Evolutionary conservation across 2,329 filamentous ascomycete genomes (phyloP), one percentile per base, ranked within the genome.

Genomic region (Fusarium sp.): DNA sequence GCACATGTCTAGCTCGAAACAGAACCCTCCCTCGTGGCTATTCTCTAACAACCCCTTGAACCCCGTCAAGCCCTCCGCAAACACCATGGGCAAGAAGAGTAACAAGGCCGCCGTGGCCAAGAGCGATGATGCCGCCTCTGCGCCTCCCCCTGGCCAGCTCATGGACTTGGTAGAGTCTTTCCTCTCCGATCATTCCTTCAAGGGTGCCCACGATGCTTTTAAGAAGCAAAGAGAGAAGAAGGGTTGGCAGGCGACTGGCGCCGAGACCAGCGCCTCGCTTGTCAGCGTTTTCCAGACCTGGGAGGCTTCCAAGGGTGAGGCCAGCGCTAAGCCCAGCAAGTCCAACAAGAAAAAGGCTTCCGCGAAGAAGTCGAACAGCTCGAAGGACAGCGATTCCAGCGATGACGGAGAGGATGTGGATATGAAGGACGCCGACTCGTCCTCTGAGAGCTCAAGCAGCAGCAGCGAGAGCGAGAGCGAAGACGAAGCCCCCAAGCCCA

Each of bases 81-180:
- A 67, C 54, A 75, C 73, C 42, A 85, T 85, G 83, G 81, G 77
- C 72, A 84, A 82, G 72, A 78, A 73, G 63, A 75, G 67, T 75
- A 62, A 71, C 64, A 71, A 75, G 62, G 56, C 70, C 54, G 29
- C 77, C 47, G 37, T 66, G 58, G 65, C 74, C 34, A 76, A 73
- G 66, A 73, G 67, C 70, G 64, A 73, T 52, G 68, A 71, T 45
- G 66, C 71, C 42, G 57, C 75, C 31, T 68, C 72, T 42, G 35
- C 79, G 11, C 64, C 84, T 56, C 86, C 89, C 29, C 88, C 92
- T 6, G 82, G 87, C 31, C 87, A 93, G 81, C 84, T 95, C 38
- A 85, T 95, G 79, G 89, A 91, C 70, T 85, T 94, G 18, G 87
- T 95, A 77, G 90, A 90, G 71, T 82, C 84, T 24, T 95, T 94